Percentiles rank a stretch among this genome's conserved stretches.
Conservation (phyloP, 2,329 filamentous ascomycete species). For the Xylaria sp. region DNA sequence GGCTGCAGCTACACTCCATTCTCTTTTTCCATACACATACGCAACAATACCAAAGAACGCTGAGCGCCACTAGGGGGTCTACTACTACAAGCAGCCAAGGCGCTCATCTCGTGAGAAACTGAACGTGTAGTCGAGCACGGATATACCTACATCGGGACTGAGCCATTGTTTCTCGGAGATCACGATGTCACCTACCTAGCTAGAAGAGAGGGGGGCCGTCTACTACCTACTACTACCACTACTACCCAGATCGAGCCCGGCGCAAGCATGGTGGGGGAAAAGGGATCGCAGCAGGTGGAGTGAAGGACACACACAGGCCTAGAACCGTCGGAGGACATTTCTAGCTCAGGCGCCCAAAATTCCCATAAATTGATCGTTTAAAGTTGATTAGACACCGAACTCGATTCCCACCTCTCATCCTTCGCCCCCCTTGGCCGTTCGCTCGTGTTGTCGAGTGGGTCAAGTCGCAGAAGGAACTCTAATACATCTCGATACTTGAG, state of each 20-base stretch:
- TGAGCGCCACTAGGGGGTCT: constrained; percentile 3
- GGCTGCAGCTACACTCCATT: constrained; percentile 9
- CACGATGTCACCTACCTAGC: constrained; percentile 11
- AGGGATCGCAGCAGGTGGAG: constrained; percentile 2
- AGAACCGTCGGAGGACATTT: constrained; percentile 5
- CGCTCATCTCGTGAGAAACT: constrained; percentile 4
- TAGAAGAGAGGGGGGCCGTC: constrained; percentile 4
- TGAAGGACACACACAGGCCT: constrained; percentile 3
- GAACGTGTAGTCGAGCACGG: constrained; percentile 8
- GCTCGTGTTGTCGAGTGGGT: neutral
- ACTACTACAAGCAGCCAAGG: constrained; percentile 8
- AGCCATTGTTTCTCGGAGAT: constrained; percentile 8
- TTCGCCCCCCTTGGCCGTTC: neutral
- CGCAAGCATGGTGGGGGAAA: constrained; percentile 4
- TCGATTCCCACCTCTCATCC: neutral
- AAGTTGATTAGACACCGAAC: constrained; percentile 18
- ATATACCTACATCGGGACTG: constrained; percentile 4
- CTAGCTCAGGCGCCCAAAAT: constrained; percentile 9
- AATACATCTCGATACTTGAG: neutral
- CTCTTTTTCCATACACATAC: constrained; percentile 8
- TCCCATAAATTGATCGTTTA: constrained; percentile 18
- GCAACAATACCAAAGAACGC: constrained; percentile 5
- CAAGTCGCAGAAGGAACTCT: neutral
- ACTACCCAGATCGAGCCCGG: constrained; percentile 1
- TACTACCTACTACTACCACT: neutral